Evolutionary conservation across 169 alveolate species (phyloP), one percentile per base, ranked within the genome.

Genomic region (Babesia sp.): DNA sequence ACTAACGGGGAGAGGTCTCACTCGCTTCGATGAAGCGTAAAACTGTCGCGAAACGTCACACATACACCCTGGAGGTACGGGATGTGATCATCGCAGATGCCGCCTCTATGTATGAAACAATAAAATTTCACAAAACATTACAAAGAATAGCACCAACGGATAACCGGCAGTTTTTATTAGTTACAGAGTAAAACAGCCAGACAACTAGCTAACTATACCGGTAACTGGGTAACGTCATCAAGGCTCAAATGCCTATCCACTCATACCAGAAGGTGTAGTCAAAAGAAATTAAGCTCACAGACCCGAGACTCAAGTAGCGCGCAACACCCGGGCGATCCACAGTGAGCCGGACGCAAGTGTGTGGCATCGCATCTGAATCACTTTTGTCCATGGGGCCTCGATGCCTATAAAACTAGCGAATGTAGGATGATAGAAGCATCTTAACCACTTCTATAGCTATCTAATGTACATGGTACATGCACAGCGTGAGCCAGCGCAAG

Each of bases 341-440:
- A 55, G 66, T 28, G 44, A 16, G 26, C 16, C 42, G 28, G 66
- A 34, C 66, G 22, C 45, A 24, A 33, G 45, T 55, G 66, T 55
- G 66, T 26, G 44, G 48, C 28, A 20, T 31, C 18, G 42, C 16
- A 12, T 55, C 44, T 55, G n/a, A 7, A 55, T 11, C 41, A 7
- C 9, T 11, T 18, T 45, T 20, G 28, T 24, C 70, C 44, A 59
- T 59, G 70, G 70, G 70, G 70, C 28, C 70, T n/a, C 9, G 20
- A 26, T 1, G 54, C 5, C 28, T 34, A 8, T 37, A 56, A 56
- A 45, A 45, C 66, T 14, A 6, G 7, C 11, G 66, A 56, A 2
- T 41, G 66, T 29, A 28, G 59, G 5, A 2, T 3, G 36, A 51
- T 11, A 11, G 36, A 20, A 51, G 31, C 36, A 14, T 18, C 36